Percentiles rank a stretch among this genome's conserved stretches.
Evolutionary conservation across 1,284 basidiomycete species (phyloP).

Genomic region (Crucibulum cyathiforme): DNA sequence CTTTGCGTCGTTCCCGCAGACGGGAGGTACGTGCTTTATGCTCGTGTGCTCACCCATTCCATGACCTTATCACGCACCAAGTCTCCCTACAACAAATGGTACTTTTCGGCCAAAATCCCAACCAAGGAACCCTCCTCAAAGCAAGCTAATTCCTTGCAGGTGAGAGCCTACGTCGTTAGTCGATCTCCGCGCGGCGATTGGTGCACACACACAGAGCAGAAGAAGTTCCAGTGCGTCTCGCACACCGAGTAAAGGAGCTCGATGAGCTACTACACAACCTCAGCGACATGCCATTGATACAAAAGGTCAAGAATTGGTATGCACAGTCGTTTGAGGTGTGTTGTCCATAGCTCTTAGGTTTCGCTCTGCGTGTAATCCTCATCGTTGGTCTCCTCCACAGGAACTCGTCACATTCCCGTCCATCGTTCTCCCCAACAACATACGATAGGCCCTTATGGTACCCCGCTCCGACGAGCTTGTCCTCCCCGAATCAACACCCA

Average conservation of each 20-base stretch:
- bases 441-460: slow-evolving; percentile 72
- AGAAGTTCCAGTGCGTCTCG: slow-evolving; percentile 93
- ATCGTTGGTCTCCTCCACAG: slow-evolving; percentile 45
- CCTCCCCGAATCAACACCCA: slow-evolving; percentile 74
- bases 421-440: slow-evolving; percentile 69
- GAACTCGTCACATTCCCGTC: slow-evolving; percentile 88
- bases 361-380: slow-evolving; percentile 6
- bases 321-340: slow-evolving; percentile 96
- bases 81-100: slow-evolving; percentile 95
- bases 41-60: background rate
- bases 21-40: slow-evolving; percentile 67
- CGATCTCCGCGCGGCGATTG: background rate
- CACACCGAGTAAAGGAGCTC: slow-evolving; percentile 96
- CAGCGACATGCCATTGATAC: slow-evolving; percentile 91
- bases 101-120: slow-evolving; percentile 85
- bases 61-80: slow-evolving; percentile 28
- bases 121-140: slow-evolving; percentile 86
- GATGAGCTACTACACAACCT: slow-evolving; percentile 94
- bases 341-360: slow-evolving; percentile 11
- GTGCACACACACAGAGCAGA: slow-evolving; percentile 48
- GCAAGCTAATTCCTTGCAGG: slow-evolving; percentile 86
- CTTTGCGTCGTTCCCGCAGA: slow-evolving; percentile 94
- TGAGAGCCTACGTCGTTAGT: slow-evolving; percentile 21
- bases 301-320: slow-evolving; percentile 98
- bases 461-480: slow-evolving; percentile 49